Base-by-base conservation (phyloP, 129 eudicot species). In the Flaveria sonorensis region DNA sequence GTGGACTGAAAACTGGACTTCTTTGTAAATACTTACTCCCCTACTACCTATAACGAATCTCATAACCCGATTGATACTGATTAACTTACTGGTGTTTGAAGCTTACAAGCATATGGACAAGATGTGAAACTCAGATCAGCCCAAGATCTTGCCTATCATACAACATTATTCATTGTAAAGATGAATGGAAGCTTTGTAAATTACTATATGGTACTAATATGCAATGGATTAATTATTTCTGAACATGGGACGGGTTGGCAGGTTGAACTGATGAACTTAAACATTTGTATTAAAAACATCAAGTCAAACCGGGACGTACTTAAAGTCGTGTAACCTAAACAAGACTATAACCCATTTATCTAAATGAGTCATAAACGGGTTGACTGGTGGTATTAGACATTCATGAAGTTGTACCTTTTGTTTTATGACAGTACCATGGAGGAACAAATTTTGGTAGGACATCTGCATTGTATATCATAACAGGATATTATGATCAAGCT, bases 1-100 rank as follows among this genome's bases (percentile, higher is more conserved):
- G 11, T 94, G 98, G 98, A 91, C 97, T 0, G 98, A 94, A 82
- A 86, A 94, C 45, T 94, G 98, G 97, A 89, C 98, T 61, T 82
- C 90, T 26, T 83, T 76, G 98, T 94, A 87, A 76, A 87, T 66
- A 46, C 18, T 40, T 65, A 45, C 12, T 53, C 52, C 5, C 60
- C 24, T 23, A n/a, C 16, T 51, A 80, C 30, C 28, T 55, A 3
- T 79, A 50, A 36, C 40, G 13, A 20, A 36, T 3, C 60, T 73
- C 15, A 30, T 0, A 46, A 30, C 21, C n/a, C 14, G 11, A 23
- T 61, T 10, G 52, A 64, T 19, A 56, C 28, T 56, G 65, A 24
- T 18, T 45, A 56, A 13, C 20, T 26, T 57, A 13, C 26, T 9
- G 20, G 16, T 61, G 45, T n/a, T 71, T 84, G 89, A 72, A 94